Evolutionary conservation across 108 stramenopile species (phyloP).

Genomic region (Nannochloropsis gaditana): DNA sequence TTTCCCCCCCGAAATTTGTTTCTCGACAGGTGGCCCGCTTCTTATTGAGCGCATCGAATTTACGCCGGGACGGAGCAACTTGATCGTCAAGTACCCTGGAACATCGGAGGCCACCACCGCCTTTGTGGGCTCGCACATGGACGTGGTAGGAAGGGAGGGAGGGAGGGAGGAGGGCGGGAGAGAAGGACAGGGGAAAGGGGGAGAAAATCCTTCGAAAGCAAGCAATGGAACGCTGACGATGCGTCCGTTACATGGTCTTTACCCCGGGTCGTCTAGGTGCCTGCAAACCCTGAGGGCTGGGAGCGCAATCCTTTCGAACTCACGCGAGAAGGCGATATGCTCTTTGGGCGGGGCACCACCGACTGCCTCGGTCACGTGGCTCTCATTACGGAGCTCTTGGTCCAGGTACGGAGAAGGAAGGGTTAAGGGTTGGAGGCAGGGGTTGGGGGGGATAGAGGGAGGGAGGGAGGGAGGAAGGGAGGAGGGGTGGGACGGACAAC

Average conservation of each 20-base stretch:
- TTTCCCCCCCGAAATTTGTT: not conserved
- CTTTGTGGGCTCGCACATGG: constrained; percentile 61
- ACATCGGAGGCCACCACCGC: constrained; percentile 52
- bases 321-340: constrained; percentile 57
- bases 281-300: constrained; percentile 59
- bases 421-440: too few relatives aligned
- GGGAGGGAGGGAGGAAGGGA: not conserved
- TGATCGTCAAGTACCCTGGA: constrained; percentile 57
- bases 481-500: not conserved
- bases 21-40: constrained; percentile 49
- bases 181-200: not conserved
- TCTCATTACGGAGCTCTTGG: constrained; percentile 57
- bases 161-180: not conserved
- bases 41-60: constrained; percentile 56
- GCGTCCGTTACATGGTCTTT: too few relatives aligned
- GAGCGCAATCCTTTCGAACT: constrained; percentile 59
- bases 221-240: too few relatives aligned
- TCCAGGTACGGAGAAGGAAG: constrained; percentile 26
- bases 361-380: constrained; percentile 66
- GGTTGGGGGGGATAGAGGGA: not conserved
- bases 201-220: not conserved
- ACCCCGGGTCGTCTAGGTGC: constrained; percentile 24
- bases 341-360: constrained; percentile 61
- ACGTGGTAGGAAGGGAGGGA: constrained; percentile 49
- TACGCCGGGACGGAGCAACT: constrained; percentile 58